These are phyloP conservation scores for Vigna unguiculata DNA, from an alignment of 306 rosid species.

Conservation along the genomic window DNA sequence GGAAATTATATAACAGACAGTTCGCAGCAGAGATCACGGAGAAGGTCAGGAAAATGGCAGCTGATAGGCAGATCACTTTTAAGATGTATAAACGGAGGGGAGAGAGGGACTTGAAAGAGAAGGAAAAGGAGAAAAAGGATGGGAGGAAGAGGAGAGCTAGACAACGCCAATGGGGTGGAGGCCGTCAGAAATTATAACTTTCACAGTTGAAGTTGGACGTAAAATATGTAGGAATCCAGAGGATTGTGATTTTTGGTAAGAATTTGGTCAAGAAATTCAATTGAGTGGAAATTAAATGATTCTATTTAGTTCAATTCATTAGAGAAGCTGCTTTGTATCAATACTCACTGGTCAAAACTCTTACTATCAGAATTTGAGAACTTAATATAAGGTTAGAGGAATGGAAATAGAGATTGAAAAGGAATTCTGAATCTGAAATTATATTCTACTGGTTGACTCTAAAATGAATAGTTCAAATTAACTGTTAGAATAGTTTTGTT, in stretches of 20 bases:
- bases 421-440: background rate
- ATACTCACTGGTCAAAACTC: too few relatives aligned
- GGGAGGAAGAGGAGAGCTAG: constrained; percentile 84
- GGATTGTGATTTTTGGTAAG: constrained; percentile 5
- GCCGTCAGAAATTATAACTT: constrained; percentile 52
- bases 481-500: too few relatives aligned
- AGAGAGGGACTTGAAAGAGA: too few relatives aligned
- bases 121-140: constrained; percentile 64
- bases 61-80: constrained; percentile 73
- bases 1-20: constrained; percentile 70
- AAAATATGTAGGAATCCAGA: background rate
- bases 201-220: constrained; percentile 15
- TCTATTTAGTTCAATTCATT: background rate
- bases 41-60: constrained; percentile 94
- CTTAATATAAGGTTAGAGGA: background rate
- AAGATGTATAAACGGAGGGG: constrained; percentile 90
- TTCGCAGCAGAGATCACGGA: constrained; percentile 86
- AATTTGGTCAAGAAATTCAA: constrained; percentile 10
- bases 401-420: background rate
- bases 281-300: constrained; percentile 22
- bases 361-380: background rate
- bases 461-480: too few relatives aligned
- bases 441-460: background rate
- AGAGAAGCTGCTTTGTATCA: background rate
- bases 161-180: constrained; percentile 60